Base-by-base conservation (phyloP, 129 eudicot genomes). In the Artemisia tridentata region DNA sequence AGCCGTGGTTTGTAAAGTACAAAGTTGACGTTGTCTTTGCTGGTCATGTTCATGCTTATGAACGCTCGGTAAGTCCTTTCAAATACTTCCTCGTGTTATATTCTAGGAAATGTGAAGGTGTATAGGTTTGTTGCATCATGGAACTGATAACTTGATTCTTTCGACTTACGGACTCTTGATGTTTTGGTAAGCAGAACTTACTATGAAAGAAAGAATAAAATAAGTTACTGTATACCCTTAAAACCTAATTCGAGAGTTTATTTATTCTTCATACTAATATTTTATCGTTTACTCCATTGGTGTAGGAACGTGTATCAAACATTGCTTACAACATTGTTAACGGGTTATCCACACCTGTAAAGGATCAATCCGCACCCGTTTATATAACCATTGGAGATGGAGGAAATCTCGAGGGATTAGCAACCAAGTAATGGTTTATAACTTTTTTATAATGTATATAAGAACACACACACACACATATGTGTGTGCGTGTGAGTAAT, bases 41-140 rank as follows among this genome's bases (percentile, higher is more conserved):
- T 11, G 97, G 97, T 64, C 97, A 91, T 72, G 97, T 91, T n/a
- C 97, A 91, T 52, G 97, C 92, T 38, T 91, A 88, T 23, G 97
- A 91, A 38, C 78, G 97, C 69, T 64, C 97, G 59, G 97, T 91
- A 78, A 72, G 86, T 72, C 10, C 55, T 47, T 6, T 62, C 66
- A 9, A 3, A 50, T 23, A 19, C 34, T 9, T 21, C 38, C 64
- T 20, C 10, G 9, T 38, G 45, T 38, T 38, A 38, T 7, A 7
- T 38, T 38, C 45, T 38, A 38, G 45, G 45, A 38, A 38, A 2
- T 38, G 45, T 38, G 45, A 38, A 38, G 45, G 38, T 31, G 38
- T 31, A 4, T 31, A 31, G 6, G 38, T 0, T 4, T 31, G 38
- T 31, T 31, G 38, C 38, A 31, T 31, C 4, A 31, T 31, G 38